phyloP scores from a whole-genome alignment of 345 rosid species.

The Capsella bursapastoris region DNA sequence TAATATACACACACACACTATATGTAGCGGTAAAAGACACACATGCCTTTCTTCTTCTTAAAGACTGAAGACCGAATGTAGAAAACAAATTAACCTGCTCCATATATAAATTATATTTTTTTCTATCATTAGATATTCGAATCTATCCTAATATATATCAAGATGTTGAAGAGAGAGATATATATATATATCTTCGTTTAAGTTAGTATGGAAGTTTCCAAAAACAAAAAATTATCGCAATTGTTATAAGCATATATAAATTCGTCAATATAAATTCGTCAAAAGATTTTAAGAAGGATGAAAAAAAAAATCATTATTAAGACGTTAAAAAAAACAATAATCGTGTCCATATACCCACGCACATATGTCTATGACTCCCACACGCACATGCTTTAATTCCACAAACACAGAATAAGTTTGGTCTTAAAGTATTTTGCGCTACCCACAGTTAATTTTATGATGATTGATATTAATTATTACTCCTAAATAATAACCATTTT shows the following conservation, averaged over 20 bases:
- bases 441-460: neutral
- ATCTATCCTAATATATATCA: neutral
- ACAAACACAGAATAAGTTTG: neutral
- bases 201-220: too few species aligned
- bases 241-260: neutral
- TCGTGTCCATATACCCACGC: neutral
- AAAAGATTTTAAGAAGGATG: neutral
- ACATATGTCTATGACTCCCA: neutral
- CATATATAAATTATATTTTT: neutral
- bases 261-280: neutral
- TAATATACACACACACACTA: too few species aligned
- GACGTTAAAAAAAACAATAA: neutral
- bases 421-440: constrained; percentile 1
- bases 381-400: neutral
- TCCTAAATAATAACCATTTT: too few species aligned
- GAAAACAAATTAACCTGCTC: neutral
- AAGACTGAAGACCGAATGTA: constrained; percentile 26
- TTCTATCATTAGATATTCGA: neutral
- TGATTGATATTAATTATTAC: neutral
- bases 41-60: neutral
- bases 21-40: neutral
- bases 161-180: neutral
- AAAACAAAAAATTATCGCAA: too few species aligned
- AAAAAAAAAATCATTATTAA: neutral
- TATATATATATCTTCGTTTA: neutral